Evolutionary conservation across 306 rosid species (phyloP), one percentile per base, ranked within the genome.

Genomic region (Ochetophila trinervis): DNA sequence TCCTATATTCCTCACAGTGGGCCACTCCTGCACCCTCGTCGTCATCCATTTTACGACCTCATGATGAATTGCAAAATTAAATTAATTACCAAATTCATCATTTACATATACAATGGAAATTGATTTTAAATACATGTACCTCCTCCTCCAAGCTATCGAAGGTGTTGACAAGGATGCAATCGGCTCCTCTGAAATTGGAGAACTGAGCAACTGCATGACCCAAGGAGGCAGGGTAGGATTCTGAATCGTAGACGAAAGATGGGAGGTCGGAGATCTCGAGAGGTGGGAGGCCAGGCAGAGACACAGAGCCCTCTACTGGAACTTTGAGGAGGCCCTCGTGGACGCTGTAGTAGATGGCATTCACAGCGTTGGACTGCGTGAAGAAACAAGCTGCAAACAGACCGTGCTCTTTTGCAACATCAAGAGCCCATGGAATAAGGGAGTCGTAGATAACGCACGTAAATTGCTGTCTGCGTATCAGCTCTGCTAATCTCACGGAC

Each of bases 351-450:
- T 27, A 35, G 7, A 65, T 18, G 49, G 42, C 30, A 35, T 51
- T 77, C 9, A 67, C 40, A 1, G 68, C 61, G 17, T 67, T 55
- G 0, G 71, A 56, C 32, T 70, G 76, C 5, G 84, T 71, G 53
- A 70, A 74, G 47, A 79, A 53, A 0, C 80, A 71, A 17, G 74
- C 84, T 53, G 60, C 70, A 5, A 35, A 50, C 3, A 79, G 23
- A 16, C 71, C 78, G 8, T 30, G 56, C 4, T 57, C 36, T 56
- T 34, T 48, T 8, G 84, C 78, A 6, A 75, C 55, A 14, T 71
- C 62, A 35, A 71, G 24, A 44, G 62, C 74, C 80, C 75, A 71
- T 11, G 75, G 80, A 74, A 71, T 66, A 1, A 34, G 22, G 0
- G 75, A 71, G 66, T 79, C 77, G 24, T 67, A 71, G 4, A 79